Conservation (phyloP, 2,329 filamentous ascomycete genomes). For the Penicillium occitanis region DNA sequence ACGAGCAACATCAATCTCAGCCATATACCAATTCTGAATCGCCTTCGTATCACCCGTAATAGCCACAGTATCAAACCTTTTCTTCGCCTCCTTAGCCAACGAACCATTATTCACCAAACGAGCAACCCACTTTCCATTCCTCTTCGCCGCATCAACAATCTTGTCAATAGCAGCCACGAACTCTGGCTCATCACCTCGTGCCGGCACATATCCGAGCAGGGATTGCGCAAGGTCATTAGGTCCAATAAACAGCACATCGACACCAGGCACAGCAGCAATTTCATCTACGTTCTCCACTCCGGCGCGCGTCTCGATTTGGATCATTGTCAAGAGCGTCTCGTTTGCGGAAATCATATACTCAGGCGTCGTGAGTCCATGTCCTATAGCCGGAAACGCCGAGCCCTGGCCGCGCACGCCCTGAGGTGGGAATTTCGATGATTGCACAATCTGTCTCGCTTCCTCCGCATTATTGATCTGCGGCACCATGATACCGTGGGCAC, state of each 20-base stretch:
- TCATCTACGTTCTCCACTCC: constrained; percentile 37
- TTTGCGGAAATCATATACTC: constrained; percentile 58
- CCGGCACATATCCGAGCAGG: constrained; percentile 61
- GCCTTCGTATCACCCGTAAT: constrained; percentile 50
- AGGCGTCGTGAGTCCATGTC: constrained; percentile 36
- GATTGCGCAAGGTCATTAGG: constrained; percentile 35
- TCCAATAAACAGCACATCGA: constrained; percentile 45
- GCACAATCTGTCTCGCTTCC: constrained; percentile 53
- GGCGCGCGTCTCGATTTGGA: constrained; percentile 45
- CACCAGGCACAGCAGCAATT: constrained; percentile 32
- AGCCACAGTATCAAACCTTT: constrained; percentile 47
- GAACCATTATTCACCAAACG: constrained; percentile 50
- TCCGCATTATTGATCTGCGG: constrained; percentile 56
- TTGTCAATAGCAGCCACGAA: constrained; percentile 60
- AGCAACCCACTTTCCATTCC: constrained; percentile 65
- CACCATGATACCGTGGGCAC: constrained; percentile 60
- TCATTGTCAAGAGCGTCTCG: constrained; percentile 51
- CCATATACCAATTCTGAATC: constrained; percentile 53
- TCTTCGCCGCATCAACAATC: constrained; percentile 57
- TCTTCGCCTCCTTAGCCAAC: constrained; percentile 41
- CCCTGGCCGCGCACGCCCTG: constrained; percentile 56
- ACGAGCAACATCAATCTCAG: constrained; percentile 43
- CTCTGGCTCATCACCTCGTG: constrained; percentile 55
- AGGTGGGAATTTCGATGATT: constrained; percentile 57
- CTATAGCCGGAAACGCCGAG: constrained; percentile 52